Percentiles rank a stretch among this genome's conserved stretches.
These are phyloP conservation scores for Penicillium sp. DNA, from an alignment of 2,329 filamentous ascomycete genomes.

Conservation along the genomic window DNA sequence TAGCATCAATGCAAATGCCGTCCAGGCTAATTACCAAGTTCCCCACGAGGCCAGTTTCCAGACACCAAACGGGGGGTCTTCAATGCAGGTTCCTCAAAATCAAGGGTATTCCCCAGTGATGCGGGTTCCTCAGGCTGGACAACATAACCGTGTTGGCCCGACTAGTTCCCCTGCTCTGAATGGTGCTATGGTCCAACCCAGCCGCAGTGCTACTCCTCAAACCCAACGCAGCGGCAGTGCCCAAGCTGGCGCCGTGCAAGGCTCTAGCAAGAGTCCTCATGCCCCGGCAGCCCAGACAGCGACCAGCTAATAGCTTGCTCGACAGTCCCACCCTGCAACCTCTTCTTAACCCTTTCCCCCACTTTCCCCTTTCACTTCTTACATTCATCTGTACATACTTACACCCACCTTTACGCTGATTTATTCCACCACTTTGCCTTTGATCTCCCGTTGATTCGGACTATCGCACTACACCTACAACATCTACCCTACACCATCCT, in stretches of 20 bases:
- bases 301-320: constrained; percentile 27
- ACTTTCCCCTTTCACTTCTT: background rate
- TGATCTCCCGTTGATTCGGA: constrained; percentile 15
- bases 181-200: constrained; percentile 41
- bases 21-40: constrained; percentile 41
- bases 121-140: constrained; percentile 48
- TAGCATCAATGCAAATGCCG: constrained; percentile 32
- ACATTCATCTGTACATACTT: constrained; percentile 36
- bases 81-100: constrained; percentile 47
- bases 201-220: constrained; percentile 46
- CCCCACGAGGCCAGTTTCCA: constrained; percentile 40
- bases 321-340: background rate
- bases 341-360: constrained; percentile 4
- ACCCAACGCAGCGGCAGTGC: constrained; percentile 45
- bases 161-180: constrained; percentile 46
- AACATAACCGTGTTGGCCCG: constrained; percentile 40
- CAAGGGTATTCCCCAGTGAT: constrained; percentile 54
- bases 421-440: constrained; percentile 16
- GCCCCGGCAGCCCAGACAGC: constrained; percentile 42
- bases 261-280: constrained; percentile 42
- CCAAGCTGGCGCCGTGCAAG: constrained; percentile 39
- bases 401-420: constrained; percentile 16
- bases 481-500: constrained; percentile 7
- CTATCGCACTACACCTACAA: constrained; percentile 13
- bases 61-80: constrained; percentile 33